Evolutionary conservation across 2,329 filamentous ascomycete genomes (phyloP).

Genomic region (Penicillium olsonii): DNA sequence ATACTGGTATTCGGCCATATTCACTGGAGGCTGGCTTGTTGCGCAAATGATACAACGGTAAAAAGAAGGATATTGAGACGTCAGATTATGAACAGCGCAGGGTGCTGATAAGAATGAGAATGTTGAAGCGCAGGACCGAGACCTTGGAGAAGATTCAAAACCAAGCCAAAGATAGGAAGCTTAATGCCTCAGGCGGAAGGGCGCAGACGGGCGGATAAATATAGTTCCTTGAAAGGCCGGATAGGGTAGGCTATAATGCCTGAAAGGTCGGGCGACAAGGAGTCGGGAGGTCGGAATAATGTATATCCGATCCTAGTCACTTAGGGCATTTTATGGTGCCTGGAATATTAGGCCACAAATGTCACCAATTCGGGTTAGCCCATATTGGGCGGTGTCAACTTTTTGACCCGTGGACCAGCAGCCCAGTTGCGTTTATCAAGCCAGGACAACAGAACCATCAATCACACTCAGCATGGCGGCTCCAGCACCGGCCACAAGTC

Average conservation of each 20-base stretch:
- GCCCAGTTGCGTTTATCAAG: too few relatives aligned
- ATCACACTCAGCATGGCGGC: conserved; percentile 24
- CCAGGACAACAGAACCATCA: conserved; percentile 4
- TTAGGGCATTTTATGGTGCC: neutral
- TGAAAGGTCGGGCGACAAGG: too few relatives aligned
- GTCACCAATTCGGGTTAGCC: neutral
- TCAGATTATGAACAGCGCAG: conserved; percentile 1
- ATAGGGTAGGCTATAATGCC: too few relatives aligned
- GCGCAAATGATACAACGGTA: too few relatives aligned
- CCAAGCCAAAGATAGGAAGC: conserved; percentile 4
- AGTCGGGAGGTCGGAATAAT: too few relatives aligned
- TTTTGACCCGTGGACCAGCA: conserved; percentile 7
- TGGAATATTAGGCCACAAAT: neutral
- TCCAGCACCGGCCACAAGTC: conserved; percentile 26
- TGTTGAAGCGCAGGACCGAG: conserved; percentile 6
- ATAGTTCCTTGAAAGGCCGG: too few relatives aligned
- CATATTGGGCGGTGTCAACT: conserved; percentile 9
- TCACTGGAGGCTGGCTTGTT: conserved; percentile 13
- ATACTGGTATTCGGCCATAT: conserved; percentile 73
- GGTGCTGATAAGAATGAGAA: conserved; percentile 16
- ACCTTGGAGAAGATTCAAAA: conserved; percentile 7
- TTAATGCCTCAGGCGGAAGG: conserved; percentile 4
- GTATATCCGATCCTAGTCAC: neutral
- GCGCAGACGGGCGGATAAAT: too few relatives aligned
- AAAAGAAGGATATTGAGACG: too few relatives aligned